phyloP scores from a whole-genome alignment of 164 flowering plant genomes.

The Pachysandra terminalis region DNA sequence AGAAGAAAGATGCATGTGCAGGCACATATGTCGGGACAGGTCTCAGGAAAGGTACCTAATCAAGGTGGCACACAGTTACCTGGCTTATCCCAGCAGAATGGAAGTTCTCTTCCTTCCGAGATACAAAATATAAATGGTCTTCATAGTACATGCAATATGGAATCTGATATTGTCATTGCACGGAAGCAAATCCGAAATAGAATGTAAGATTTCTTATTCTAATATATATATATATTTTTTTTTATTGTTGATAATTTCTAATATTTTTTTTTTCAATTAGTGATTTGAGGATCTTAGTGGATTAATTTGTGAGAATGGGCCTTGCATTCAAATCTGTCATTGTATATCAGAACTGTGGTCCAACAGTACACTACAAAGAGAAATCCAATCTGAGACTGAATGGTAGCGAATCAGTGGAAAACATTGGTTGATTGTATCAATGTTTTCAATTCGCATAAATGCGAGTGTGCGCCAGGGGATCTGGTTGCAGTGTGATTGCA shows the following conservation, averaged over 20 bases:
- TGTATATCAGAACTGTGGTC: not conserved
- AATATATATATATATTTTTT: no score
- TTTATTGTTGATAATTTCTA: no score
- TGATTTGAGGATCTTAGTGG: not conserved
- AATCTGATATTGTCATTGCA: conserved; percentile 36
- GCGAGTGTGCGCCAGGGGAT: no score
- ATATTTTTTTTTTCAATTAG: not conserved
- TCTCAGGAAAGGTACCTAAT: conserved; percentile 73
- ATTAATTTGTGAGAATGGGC: not conserved
- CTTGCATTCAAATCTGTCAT: not conserved
- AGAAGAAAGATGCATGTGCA: no score
- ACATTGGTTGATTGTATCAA: no score
- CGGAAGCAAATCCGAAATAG: conserved; percentile 43
- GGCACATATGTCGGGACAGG: conserved; percentile 76
- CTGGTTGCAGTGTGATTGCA: no score
- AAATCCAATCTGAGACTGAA: no score
- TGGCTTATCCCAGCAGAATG: conserved; percentile 63
- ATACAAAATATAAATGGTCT: conserved; percentile 35
- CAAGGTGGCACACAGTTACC: conserved; percentile 53
- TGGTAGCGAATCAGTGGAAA: no score
- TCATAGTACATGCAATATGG: conserved; percentile 27
- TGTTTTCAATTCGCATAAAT: no score
- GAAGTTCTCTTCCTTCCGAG: conserved; percentile 38
- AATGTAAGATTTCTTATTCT: conserved; percentile 59
- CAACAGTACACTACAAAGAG: no score